Base-by-base conservation (phyloP, 1,284 basidiomycete species). In the Gomphus bonarii region DNA sequence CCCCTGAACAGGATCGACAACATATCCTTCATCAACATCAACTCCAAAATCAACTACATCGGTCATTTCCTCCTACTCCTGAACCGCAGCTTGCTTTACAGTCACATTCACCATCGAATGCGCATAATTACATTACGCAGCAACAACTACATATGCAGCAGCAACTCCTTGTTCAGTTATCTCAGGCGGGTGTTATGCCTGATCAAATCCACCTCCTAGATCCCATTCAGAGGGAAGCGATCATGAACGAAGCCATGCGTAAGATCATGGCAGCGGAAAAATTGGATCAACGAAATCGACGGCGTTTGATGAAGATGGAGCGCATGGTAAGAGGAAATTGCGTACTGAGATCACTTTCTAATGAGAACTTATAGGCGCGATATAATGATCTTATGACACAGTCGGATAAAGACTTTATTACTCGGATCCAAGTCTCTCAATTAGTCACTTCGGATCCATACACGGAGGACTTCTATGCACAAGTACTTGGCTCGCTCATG, bases 381-480 rank as follows among this genome's bases (percentile, higher is more conserved):
- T 94, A 97, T 72, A 99, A 99, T 69, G 95, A 98, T 68, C 78
- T 98, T 57, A 99, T 99, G 97, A 93, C 90, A 0, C 91, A 94
- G 69, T 95, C 92, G 14, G 97, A 99, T 78, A 99, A 99, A 74
- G 97, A 99, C 68, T 99, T 99, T 69, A 99, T 99, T 72, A 99
- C 97, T 22, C 86, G 97, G 42, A 99, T 99, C 60, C 97, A 99
- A 72, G 91, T 99, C 49, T 97, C 94, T 1, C 95, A 99, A 68
- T 85, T 99, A 33, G 93, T 97, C 50, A 91, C 92, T 1, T 85
- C 90, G 64, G 97, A 99, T 73, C 97, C 97, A 0, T 98, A 97
- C 70, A 83, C 91, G 36, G 95, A 97, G 63, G 97, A 99, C 69
- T 99, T 97, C 68, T 99, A 99, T 67, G 95, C 94, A 7, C 95